Evolutionary conservation across 2,329 filamentous ascomycete genomes (phyloP), one percentile per base, ranked within the genome.

Genomic region (Teratosphaeria nubilosa): DNA sequence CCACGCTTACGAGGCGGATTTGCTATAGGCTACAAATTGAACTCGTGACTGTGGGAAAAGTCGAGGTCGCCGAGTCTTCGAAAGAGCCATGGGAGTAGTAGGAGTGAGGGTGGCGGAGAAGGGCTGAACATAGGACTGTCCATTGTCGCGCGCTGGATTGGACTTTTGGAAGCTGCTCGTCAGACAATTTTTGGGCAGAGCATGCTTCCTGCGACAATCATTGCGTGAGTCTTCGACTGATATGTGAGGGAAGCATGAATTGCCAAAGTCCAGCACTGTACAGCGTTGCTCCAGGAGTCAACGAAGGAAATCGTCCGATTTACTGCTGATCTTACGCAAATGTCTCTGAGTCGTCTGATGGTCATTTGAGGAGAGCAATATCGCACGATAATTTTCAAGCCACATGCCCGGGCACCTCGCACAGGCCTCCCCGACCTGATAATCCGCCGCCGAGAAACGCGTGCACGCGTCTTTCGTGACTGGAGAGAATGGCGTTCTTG

Each of bases 21-120:
- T 81, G 72, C 71, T 92, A 78, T 92, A 83, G 89, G 88, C 88
- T 77, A 76, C 87, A 84, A 85, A 85, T 91, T 92, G 89, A 92
- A 88, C 90, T 80, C 88, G 79, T 82, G 85, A 86, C 83, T 86
- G 90, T 82, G 74, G 82, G 41, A 68, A 79, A 73, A 41, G 78
- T 78, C 77, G 71, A 74, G 75, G 78, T 80, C 86, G 80, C 80
- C 77, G 88, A 90, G 91, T 89, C 89, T 94, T 94, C 89, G 89
- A 94, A 88, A 88, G 88, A 86, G 88, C 89, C 88, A 58, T 54
- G 25, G 5, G 27, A 4, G 3, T 2, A 7, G 7, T 30, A 7
- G 5, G 5, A 4, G 27, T 2, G 27, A 30, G 27, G 27, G 27
- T 30, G 27, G 27, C 27, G n/a, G n/a, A n/a, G n/a, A n/a, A n/a